phyloP scores from a whole-genome alignment of 176 grass and related monocot genomes.

The Eleusine indica region DNA sequence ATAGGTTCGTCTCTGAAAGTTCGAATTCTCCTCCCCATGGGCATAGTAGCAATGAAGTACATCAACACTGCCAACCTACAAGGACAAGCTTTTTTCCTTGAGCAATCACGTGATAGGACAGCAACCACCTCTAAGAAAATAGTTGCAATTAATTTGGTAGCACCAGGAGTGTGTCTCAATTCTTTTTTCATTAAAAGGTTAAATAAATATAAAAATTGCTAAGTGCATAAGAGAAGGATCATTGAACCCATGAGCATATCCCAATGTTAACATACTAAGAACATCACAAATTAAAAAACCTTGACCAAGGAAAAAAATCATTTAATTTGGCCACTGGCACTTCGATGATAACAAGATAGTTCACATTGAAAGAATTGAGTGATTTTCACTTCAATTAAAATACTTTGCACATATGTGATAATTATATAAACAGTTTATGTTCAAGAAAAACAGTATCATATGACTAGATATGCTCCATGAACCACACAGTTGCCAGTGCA shows the following conservation, averaged over 20 bases:
- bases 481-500: conserved; percentile 9
- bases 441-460: conserved; percentile 6
- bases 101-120: conserved; percentile 32
- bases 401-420: not conserved
- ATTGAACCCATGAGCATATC: not conserved
- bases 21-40: conserved; percentile 91
- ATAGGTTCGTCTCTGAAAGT: conserved; percentile 96
- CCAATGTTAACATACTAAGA: not conserved
- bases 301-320: not conserved
- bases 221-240: not conserved
- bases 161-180: not conserved
- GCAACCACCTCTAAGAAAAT: not conserved
- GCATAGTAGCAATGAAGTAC: conserved; percentile 99
- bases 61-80: conserved; percentile 97
- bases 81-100: conserved; percentile 26
- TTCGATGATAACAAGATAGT: not conserved
- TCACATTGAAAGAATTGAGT: not conserved
- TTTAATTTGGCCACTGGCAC: not conserved
- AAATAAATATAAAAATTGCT: not conserved
- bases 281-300: not conserved
- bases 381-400: conserved; percentile 3
- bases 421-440: not conserved
- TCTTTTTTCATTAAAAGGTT: not conserved
- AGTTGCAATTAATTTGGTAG: not conserved
- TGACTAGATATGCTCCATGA: not conserved